phyloP scores from a whole-genome alignment of 805 yeast genomes.

The Schizosaccharomyces osmophilus region DNA sequence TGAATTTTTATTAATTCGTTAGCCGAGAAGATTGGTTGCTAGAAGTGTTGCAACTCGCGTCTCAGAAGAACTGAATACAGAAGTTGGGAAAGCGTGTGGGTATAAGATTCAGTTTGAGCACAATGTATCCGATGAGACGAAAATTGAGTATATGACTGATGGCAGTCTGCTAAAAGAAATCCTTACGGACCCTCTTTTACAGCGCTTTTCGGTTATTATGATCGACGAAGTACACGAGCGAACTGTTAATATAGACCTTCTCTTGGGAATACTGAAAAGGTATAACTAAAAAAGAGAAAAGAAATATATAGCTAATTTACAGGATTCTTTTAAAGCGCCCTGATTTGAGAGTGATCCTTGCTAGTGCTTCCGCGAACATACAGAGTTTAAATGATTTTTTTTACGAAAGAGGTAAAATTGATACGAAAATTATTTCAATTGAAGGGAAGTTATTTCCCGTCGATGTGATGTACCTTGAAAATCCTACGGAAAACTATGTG shows the following conservation, averaged over 20 bases:
- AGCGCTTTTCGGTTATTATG: conserved; percentile 44
- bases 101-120: conserved; percentile 62
- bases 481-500: conserved; percentile 45
- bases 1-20: not conserved
- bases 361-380: conserved; percentile 71
- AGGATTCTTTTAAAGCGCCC: conserved; percentile 26
- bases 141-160: conserved; percentile 62
- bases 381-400: conserved; percentile 38
- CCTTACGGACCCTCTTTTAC: conserved; percentile 32
- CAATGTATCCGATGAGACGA: conserved; percentile 26
- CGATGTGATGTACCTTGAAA: conserved; percentile 33
- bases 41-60: conserved; percentile 47
- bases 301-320: conserved; percentile 22
- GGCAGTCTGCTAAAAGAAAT: conserved; percentile 59
- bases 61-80: conserved; percentile 40
- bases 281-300: conserved; percentile 9
- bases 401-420: conserved; percentile 20
- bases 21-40: conserved; percentile 11
- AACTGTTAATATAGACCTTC: conserved; percentile 50
- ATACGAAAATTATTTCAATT: conserved; percentile 15
- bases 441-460: conserved; percentile 75
- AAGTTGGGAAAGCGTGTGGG: conserved; percentile 47
- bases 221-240: conserved; percentile 84
- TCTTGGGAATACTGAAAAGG: conserved; percentile 42
- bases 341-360: conserved; percentile 51